Evolutionary conservation across 1,139 yeast species (phyloP).

Genomic region (Diutina mesorugosa): DNA sequence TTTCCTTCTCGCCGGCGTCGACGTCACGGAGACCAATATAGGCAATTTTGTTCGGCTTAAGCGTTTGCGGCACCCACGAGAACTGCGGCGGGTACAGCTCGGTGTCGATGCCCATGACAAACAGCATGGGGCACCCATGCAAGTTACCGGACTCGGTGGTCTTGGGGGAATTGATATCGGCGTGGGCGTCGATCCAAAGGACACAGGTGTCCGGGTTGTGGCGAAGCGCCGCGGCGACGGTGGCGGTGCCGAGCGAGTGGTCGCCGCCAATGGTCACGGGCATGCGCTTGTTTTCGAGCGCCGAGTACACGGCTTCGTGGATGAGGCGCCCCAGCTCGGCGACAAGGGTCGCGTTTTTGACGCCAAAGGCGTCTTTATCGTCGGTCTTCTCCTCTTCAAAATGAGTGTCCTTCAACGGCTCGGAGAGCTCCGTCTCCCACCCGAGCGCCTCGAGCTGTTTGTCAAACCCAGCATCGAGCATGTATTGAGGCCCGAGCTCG

Average conservation of each 20-base stretch:
- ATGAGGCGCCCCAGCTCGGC: slow-evolving; percentile 58
- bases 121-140: slow-evolving; percentile 95
- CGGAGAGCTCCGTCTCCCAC: slow-evolving; percentile 48
- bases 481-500: slow-evolving; percentile 81
- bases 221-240: slow-evolving; percentile 72
- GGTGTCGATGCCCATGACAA: slow-evolving; percentile 64
- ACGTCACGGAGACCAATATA: slow-evolving; percentile 94
- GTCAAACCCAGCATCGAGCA: slow-evolving; percentile 60
- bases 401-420: slow-evolving; percentile 43
- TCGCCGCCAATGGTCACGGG: slow-evolving; percentile 93
- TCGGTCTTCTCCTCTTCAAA: slow-evolving; percentile 28
- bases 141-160: slow-evolving; percentile 83
- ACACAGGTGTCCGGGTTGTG: slow-evolving; percentile 81
- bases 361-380: slow-evolving; percentile 35
- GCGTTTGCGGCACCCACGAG: slow-evolving; percentile 66
- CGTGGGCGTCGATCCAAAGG: slow-evolving; percentile 97
- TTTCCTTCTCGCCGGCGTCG: slow-evolving; percentile 71
- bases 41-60: slow-evolving; percentile 63
- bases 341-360: slow-evolving; percentile 71
- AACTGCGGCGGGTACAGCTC: slow-evolving; percentile 57
- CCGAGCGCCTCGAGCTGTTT: slow-evolving; percentile 53
- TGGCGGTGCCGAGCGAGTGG: slow-evolving; percentile 92
- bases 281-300: slow-evolving; percentile 36
- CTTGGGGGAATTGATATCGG: slow-evolving; percentile 87
- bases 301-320: slow-evolving; percentile 44